Evolutionary conservation across 129 eudicot species (phyloP), one percentile per base, ranked within the genome.

Genomic region (Ambrosia trifida): DNA sequence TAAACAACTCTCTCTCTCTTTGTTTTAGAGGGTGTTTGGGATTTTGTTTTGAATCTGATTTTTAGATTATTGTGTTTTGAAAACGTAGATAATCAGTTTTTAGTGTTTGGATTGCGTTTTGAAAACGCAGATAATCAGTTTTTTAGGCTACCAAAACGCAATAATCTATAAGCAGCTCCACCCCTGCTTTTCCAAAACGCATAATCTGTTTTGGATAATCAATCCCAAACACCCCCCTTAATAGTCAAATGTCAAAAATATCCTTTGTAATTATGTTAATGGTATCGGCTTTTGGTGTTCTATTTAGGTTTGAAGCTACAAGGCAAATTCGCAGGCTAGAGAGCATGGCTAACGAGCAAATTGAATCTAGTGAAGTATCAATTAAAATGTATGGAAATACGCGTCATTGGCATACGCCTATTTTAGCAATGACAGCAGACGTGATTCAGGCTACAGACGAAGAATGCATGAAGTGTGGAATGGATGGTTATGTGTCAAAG

Each of bases 381-480:
- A 33, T 8, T n/a, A 83, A 76, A 72, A 61, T 20, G 67, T 72
- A 56, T 69, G 77, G 35, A 12, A 68, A 73, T 50, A 68, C 76
- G 78, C 57, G 69, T 69, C 72, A 70, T 67, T 92, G 98, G 98
- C 98, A 83, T 66, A 85, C 87, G 2, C 98, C 96, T 31, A 87
- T 93, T 75, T 69, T 93, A 56, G 98, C 98, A 44, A 89, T 93
- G 98, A 93, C 98, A 20, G 98, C 98, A 28, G 98, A 93, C 78
- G 98, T 93, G 3, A 87, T 83, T 70, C 98, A 93, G 54, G 96
- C 96, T 19, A 87, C 87, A 11, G 81, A 85, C 47, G 96, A 89
- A 51, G 81, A 82, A 56, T 90, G 97, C 79, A 57, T 71, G 67
- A 78, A 90, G 59, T 82, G 93, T 75, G 99, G 97, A n/a, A 94